Base-by-base conservation (phyloP, 75 land plant genomes). In the Selaginella moellendorffii region DNA sequence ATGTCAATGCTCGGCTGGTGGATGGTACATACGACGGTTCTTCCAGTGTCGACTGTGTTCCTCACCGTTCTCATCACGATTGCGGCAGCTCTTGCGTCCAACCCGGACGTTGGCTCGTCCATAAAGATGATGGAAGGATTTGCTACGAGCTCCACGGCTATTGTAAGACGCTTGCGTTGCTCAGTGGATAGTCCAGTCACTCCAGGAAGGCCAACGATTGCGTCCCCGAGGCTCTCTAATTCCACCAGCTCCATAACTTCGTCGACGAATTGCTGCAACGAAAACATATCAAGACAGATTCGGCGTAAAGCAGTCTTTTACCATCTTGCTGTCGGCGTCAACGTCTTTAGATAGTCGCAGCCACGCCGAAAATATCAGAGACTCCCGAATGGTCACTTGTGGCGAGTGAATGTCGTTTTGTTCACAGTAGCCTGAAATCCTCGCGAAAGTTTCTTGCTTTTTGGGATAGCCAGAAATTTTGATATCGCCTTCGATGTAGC, bases 1-100 rank as follows among this genome's bases (percentile, higher is more conserved):
- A 73, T 73, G 64, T 73, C 75, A 26, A 73, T 73, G 80, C 42
- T 63, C 69, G 72, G 70, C 68, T 12, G 75, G 75, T 56, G 59
- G 31, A 73, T 73, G 0, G 75, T 73, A 36, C 75, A 73, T 5
- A 73, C 75, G 1, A 73, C 75, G 2, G 75, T 73, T 62, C 75
- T 25, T 12, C 75, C 75, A 1, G 75, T 73, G 46, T 73, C 75
- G 30, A 73, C 75, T 8, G 1, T 70, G 67, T 53, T 73, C 68
- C 0, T 65, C 52, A 25, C 67, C 75, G 1, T 70, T 68, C 1
- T 69, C 53, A 70, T 66, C 62, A 73, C 75, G 30, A 73, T 73
- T 1, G 75, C 75, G 14, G 75, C 75, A 31, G 75, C 75, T 9
- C 75, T 70, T 30, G 75, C 75, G 31, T 73, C 75, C 10, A 73